Conservation (phyloP, 495 filamentous ascomycete species). For the Aspergillus sclerotioniger region DNA sequence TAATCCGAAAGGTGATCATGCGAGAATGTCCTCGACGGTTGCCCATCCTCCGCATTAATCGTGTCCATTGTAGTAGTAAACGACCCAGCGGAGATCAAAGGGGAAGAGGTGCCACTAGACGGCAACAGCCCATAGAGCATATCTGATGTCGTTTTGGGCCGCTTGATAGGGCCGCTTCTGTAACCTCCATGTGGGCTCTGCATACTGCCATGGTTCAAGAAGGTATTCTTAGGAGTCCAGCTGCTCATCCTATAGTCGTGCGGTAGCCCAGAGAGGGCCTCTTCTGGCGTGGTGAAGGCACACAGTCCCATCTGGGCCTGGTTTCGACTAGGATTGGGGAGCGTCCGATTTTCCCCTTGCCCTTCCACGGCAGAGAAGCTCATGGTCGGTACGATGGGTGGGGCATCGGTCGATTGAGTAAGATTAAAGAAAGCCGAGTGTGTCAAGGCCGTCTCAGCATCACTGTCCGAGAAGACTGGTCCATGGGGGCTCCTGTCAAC, state of each 20-base stretch:
- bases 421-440: constrained; percentile 32
- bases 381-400: constrained; percentile 22
- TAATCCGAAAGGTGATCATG: constrained; percentile 27
- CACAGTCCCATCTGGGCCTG: constrained; percentile 15
- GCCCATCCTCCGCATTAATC: constrained; percentile 24
- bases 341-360: constrained; percentile 32
- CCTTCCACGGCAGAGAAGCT: constrained; percentile 23
- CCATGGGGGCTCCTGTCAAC: constrained; percentile 20
- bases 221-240: constrained; percentile 17
- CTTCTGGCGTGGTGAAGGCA: constrained; percentile 15
- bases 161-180: constrained; percentile 16
- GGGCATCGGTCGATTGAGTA: constrained; percentile 20
- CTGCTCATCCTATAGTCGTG: constrained; percentile 4
- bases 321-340: constrained; percentile 36
- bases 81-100: constrained; percentile 11
- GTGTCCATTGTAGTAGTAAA: constrained; percentile 22
- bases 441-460: constrained; percentile 21
- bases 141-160: constrained; percentile 28
- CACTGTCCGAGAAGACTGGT: constrained; percentile 29
- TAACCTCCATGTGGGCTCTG: constrained; percentile 17
- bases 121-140: constrained; percentile 33
- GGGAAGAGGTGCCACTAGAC: constrained; percentile 17
- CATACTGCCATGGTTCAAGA: constrained; percentile 9
- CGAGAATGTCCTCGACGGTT: constrained; percentile 18
- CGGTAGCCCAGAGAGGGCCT: constrained; percentile 17